These are phyloP conservation scores for Trichophyton benhamiae DNA, from an alignment of 2,329 filamentous ascomycete genomes.

Conservation along the genomic window DNA sequence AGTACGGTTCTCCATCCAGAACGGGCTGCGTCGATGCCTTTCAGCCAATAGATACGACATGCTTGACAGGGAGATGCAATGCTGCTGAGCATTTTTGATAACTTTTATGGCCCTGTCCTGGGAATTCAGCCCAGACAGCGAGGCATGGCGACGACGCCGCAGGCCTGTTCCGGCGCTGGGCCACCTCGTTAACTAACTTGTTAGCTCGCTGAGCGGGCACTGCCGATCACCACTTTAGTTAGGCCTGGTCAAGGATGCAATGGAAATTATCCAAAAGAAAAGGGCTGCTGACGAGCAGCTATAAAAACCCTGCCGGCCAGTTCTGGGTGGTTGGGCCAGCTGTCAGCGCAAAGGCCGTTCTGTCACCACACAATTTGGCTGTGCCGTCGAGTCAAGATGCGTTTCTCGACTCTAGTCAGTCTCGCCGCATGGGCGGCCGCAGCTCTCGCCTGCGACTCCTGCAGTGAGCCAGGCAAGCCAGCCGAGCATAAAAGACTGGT, in stretches of 20 bases:
- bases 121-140: background rate
- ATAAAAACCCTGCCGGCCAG: background rate
- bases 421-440: constrained; percentile 4
- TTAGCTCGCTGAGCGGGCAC: no score
- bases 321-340: background rate
- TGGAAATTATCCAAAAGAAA: no score
- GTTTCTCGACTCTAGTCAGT: constrained; percentile 4
- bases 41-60: constrained; percentile 3
- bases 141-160: background rate
- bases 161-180: no score
- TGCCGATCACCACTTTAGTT: no score
- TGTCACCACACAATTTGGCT: background rate
- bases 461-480: constrained; percentile 14
- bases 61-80: background rate
- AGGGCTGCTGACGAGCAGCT: no score
- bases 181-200: no score
- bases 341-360: background rate
- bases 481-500: constrained; percentile 14
- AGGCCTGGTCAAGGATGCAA: no score
- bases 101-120: background rate
- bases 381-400: background rate
- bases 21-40: background rate
- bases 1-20: background rate
- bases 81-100: background rate
- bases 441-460: constrained; percentile 13